Evolutionary conservation across 73 alveolate species (phyloP).

Genomic region (Urostyla sp.): DNA sequence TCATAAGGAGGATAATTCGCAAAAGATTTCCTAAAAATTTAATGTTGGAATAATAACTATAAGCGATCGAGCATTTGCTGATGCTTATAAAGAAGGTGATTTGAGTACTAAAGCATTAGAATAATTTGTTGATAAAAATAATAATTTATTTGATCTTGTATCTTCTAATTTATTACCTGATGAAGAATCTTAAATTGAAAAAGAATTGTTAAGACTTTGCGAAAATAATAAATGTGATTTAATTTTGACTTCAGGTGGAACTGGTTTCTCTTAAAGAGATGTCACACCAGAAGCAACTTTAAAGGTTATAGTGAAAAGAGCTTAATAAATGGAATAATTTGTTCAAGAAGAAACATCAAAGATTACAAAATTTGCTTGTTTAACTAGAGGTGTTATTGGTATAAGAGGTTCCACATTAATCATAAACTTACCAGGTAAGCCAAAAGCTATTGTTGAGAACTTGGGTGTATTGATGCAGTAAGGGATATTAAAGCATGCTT

Average conservation of each 20-base stretch:
- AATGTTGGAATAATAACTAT: conserved; percentile 36
- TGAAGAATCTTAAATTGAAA: conserved; percentile 22
- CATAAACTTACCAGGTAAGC: conserved; percentile 74
- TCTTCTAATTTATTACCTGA: conserved; percentile 45
- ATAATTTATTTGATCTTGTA: background rate
- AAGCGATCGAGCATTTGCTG: conserved; percentile 64
- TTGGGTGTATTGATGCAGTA: conserved; percentile 52
- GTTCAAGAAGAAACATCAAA: conserved; percentile 44
- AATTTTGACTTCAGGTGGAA: conserved; percentile 82
- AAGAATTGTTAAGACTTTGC: conserved; percentile 1
- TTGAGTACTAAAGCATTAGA: conserved; percentile 20
- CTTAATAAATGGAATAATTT: conserved; percentile 45
- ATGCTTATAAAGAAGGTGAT: conserved; percentile 43
- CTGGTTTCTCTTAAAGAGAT: conserved; percentile 82
- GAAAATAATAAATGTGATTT: conserved; percentile 39
- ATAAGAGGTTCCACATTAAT: conserved; percentile 64
- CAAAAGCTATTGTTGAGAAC: conserved; percentile 73
- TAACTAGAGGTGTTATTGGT: conserved; percentile 70
- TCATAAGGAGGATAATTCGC: background rate
- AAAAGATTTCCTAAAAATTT: conserved; percentile 3
- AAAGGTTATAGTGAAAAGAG: conserved; percentile 67
- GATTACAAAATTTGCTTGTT: conserved; percentile 63
- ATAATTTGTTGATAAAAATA: conserved; percentile 24
- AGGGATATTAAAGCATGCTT: conserved; percentile 36
- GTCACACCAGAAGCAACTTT: conserved; percentile 86